Conservation (phyloP, 768 basidiomycete species). For the Neoboletus subvelutipes region DNA sequence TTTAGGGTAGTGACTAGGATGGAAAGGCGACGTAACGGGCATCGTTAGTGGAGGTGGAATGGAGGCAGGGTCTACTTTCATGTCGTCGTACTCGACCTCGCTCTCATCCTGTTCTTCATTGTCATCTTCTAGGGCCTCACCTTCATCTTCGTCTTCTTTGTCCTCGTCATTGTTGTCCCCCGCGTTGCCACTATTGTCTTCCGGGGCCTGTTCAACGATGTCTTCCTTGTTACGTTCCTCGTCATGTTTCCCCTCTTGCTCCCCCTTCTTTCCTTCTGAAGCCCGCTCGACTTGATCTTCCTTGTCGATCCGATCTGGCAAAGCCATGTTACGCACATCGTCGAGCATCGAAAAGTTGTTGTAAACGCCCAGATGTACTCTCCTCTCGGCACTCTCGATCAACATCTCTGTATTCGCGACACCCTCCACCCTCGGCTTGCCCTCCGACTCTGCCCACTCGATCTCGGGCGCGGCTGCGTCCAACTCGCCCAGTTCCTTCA, state of each 20-base stretch:
- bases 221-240: background rate
- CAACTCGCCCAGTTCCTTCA: conserved; percentile 18
- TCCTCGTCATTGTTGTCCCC: background rate
- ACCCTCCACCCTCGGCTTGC: conserved; percentile 15
- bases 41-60: conserved; percentile 7
- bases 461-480: conserved; percentile 16
- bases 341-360: background rate
- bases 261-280: background rate
- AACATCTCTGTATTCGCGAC: conserved; percentile 18
- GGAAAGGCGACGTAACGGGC: conserved; percentile 29
- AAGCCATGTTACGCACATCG: background rate
- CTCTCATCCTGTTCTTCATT: background rate
- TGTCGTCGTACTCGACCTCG: background rate
- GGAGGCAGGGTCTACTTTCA: background rate
- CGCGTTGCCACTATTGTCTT: background rate
- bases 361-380: background rate
- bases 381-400: conserved; percentile 8
- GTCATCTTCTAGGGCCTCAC: background rate
- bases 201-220: no score
- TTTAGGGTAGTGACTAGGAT: conserved; percentile 36
- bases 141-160: background rate
- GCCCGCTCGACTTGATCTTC: background rate
- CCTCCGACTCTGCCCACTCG: conserved; percentile 26
- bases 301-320: background rate
- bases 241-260: background rate